A percentile compares a stretch with the other conserved stretches of the same genome.
These are phyloP conservation scores for Talaromyces wortmannii DNA, from an alignment of 495 filamentous ascomycete species.

Conservation along the genomic window DNA sequence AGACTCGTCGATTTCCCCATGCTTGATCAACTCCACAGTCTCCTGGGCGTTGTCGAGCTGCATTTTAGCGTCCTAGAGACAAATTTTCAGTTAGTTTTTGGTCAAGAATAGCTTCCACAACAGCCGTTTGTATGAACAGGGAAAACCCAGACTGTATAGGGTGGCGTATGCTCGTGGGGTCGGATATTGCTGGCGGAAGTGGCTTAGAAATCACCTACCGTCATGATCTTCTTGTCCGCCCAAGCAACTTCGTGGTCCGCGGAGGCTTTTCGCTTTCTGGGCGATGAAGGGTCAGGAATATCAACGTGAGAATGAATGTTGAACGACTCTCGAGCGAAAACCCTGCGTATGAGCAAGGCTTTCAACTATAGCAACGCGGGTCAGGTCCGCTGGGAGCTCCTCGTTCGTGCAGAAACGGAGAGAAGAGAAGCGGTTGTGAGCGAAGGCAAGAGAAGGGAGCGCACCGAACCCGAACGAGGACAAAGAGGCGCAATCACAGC, in stretches of 20 bases:
- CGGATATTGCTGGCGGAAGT: background rate
- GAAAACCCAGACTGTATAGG: background rate
- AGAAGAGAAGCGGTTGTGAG: background rate
- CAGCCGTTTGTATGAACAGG: too few species aligned
- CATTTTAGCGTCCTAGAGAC: conserved; percentile 61
- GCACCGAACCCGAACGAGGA: background rate
- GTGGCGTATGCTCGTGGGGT: background rate
- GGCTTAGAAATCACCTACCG: conserved; percentile 46
- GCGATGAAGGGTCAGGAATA: conserved; percentile 53
- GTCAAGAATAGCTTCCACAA: background rate
- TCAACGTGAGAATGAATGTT: conserved; percentile 50
- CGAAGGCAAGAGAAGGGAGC: background rate
- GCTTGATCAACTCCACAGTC: conserved; percentile 50
- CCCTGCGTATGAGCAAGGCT: conserved; percentile 48
- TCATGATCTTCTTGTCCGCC: conserved; percentile 78
- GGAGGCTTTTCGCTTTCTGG: conserved; percentile 81
- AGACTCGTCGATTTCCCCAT: conserved; percentile 86
- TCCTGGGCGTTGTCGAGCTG: conserved; percentile 65
- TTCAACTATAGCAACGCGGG: conserved; percentile 17
- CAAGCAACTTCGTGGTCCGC: conserved; percentile 59
- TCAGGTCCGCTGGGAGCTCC: conserved; percentile 9
- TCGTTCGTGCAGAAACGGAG: conserved; percentile 15
- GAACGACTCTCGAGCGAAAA: conserved; percentile 35
- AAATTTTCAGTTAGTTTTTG: conserved; percentile 9
- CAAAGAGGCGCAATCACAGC: background rate